Conservation (phyloP, 495 filamentous ascomycete species). For the Aspergillus saccharolyticus region DNA sequence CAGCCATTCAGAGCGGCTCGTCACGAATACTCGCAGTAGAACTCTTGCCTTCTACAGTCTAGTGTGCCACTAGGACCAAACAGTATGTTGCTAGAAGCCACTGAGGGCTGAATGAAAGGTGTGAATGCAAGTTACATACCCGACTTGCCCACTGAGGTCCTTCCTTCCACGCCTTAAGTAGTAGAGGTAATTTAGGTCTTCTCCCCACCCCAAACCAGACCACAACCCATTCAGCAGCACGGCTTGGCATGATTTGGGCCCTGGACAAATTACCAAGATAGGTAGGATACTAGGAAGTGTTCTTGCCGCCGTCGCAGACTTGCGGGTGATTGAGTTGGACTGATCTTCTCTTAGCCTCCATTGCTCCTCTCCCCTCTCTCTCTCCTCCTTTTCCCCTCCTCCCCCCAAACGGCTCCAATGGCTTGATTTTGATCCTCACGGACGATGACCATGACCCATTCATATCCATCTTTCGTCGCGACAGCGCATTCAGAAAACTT, state of each 20-base stretch:
- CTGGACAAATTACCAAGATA: not conserved
- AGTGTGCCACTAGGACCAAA: constrained; percentile 7
- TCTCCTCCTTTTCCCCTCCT: not conserved
- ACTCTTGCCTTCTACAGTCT: constrained; percentile 9
- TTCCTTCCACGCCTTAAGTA: too few species aligned
- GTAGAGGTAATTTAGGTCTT: not conserved
- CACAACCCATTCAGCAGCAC: not conserved
- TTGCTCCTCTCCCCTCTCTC: not conserved
- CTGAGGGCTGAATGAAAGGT: too few species aligned
- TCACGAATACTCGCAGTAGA: constrained; percentile 10
- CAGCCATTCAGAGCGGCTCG: constrained; percentile 10
- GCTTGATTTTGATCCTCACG: not conserved
- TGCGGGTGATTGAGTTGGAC: not conserved
- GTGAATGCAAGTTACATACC: too few species aligned
- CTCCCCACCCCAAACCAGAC: too few species aligned
- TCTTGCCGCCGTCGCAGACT: not conserved
- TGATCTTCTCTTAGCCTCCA: not conserved
- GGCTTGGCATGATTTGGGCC: not conserved
- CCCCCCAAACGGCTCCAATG: not conserved
- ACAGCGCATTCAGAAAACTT: not conserved
- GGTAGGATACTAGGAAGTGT: not conserved
- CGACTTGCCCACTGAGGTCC: too few species aligned
- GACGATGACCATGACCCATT: not conserved
- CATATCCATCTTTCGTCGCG: not conserved
- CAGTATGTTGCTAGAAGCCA: not conserved